Evolutionary conservation across 768 basidiomycete species (phyloP), one percentile per base, ranked within the genome.

Genomic region (Cyclocybe cylindracea): DNA sequence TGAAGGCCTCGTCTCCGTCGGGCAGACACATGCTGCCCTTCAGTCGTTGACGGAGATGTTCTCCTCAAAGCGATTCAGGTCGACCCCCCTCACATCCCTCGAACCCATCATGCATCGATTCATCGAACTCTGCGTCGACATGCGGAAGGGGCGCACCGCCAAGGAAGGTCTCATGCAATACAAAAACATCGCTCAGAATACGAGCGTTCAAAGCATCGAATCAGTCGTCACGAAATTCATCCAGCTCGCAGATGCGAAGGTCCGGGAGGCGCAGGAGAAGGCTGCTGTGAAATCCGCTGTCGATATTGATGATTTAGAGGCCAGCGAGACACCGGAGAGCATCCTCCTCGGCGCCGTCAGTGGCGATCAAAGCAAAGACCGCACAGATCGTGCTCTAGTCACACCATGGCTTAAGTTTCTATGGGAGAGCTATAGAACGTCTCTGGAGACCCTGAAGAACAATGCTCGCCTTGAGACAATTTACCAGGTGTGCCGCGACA

Each of bases 401-500:
- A 97, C 94, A 0, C 96, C 96, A 0, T 97, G 94, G 87, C 87
- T 98, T 65, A 94, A 95, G 66, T 97, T 98, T 70, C 79, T 94
- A n/a, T 98, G 95, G 94, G 96, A 98, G 77, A 92, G 91, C 60
- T 98, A 98, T 66, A 86, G 96, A 50, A 97, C 93, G 14, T 93
- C 90, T 1, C 76, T 99, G 38, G 96, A 98, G 74, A 94, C 94
- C 2, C 78, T 98, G 58, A 96, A 98, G 68, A 96, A 97, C 67
- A 98, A 97, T 64, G 90, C 93, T 13, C 77, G 96, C 13, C 72
- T 98, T 36, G 96, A 99, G 72, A 73, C 77, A 13, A 92, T 98
- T 55, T 99, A 99, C 73, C 96, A 98, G 80, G 93, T 90, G 42
- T 49, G 85, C 70, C 29, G 18, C n/a, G 19, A 31, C n/a, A 34